A percentile compares a stretch with the other conserved stretches of the same genome.
phyloP scores from a whole-genome alignment of 352 stramenopile species.

The Globisporangium splendens region DNA sequence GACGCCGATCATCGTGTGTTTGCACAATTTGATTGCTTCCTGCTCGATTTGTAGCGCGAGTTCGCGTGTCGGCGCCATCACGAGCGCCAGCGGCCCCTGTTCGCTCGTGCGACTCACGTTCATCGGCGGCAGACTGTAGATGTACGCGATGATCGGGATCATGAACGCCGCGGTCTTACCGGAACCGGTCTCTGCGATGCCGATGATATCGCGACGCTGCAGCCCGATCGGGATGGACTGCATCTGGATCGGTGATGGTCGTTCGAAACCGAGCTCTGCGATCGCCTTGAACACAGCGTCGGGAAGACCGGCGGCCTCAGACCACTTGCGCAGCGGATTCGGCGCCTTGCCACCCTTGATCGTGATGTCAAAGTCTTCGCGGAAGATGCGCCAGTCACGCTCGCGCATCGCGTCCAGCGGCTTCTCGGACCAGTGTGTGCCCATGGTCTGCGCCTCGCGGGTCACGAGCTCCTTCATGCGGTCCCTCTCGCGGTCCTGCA shows the following conservation, averaged over 20 bases:
- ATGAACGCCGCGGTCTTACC: constrained; percentile 99
- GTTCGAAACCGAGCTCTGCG: constrained; percentile 90
- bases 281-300: constrained; percentile 88
- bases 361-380: constrained; percentile 99
- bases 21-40: constrained; percentile 91
- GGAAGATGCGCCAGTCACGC: constrained; percentile 99
- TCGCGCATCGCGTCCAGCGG: constrained; percentile 91
- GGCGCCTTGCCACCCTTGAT: constrained; percentile 88
- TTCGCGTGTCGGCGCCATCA: constrained; percentile 99
- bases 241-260: constrained; percentile 98
- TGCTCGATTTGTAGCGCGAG: constrained; percentile 98
- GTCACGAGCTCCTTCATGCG: constrained; percentile 63
- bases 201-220: constrained; percentile 96
- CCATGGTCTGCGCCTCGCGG: constrained; percentile 68
- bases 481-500: constrained; percentile 66
- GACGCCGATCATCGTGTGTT: constrained; percentile 77
- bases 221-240: constrained; percentile 97
- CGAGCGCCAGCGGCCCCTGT: constrained; percentile 94
- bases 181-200: constrained; percentile 97
- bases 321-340: constrained; percentile 93
- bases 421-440: constrained; percentile 94
- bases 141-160: constrained; percentile 96
- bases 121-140: constrained; percentile 86
- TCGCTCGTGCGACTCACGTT: constrained; percentile 88
- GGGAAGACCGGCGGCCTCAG: constrained; percentile 63